Evolutionary conservation across 305 asterid genomes (phyloP).

Genomic region (Petunia hybrid): DNA sequence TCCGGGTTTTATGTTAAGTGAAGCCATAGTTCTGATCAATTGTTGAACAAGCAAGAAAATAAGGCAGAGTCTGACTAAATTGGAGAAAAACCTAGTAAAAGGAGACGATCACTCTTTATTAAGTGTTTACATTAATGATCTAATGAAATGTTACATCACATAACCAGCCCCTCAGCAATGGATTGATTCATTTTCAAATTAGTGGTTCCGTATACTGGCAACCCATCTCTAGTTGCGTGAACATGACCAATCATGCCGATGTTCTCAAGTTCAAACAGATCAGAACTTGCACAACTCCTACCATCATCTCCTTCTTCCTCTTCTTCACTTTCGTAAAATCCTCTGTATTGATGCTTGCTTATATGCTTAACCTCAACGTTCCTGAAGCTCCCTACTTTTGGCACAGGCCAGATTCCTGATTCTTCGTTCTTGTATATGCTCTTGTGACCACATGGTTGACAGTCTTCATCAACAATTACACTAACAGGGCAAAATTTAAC

Average conservation of each 20-base stretch:
- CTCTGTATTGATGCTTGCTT: conserved; percentile 48
- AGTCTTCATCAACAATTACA: conserved; percentile 59
- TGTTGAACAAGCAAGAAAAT: background rate
- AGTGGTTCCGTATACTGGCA: conserved; percentile 92
- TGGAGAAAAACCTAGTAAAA: conserved; percentile 14
- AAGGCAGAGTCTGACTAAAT: background rate
- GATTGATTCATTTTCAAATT: conserved; percentile 62
- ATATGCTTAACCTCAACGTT: conserved; percentile 41
- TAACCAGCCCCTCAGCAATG: conserved; percentile 51
- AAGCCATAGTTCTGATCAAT: background rate
- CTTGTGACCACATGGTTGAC: conserved; percentile 57
- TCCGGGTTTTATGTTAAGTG: background rate
- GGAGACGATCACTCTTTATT: background rate
- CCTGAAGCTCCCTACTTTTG: conserved; percentile 50
- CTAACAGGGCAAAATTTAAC: conserved; percentile 80
- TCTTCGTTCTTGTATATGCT: conserved; percentile 37
- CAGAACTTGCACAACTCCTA: conserved; percentile 82
- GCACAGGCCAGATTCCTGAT: conserved; percentile 39
- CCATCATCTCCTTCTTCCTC: conserved; percentile 37
- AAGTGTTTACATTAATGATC: conserved; percentile 23
- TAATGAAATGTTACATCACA: conserved; percentile 31
- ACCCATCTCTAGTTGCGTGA: conserved; percentile 54
- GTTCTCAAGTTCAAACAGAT: conserved; percentile 85
- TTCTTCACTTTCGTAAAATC: conserved; percentile 42
- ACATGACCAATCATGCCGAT: conserved; percentile 58